phyloP scores from a whole-genome alignment of 2,329 filamentous ascomycete species.

The Albophoma yamanashiensis region DNA sequence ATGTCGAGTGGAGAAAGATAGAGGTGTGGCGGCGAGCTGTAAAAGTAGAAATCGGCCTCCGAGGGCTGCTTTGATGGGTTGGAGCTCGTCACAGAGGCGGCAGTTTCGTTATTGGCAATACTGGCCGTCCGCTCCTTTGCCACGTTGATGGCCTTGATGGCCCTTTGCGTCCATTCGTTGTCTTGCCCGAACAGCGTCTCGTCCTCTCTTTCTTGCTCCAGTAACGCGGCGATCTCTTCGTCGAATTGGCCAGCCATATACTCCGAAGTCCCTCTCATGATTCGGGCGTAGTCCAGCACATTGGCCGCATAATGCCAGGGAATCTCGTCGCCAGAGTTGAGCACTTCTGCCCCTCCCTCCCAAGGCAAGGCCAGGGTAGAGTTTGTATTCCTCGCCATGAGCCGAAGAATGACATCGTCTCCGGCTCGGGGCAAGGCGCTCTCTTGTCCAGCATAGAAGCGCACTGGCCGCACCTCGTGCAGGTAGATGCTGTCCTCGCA shows the following conservation, averaged over 20 bases:
- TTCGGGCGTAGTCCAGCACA: slow-evolving; percentile 84
- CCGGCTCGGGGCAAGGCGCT: slow-evolving; percentile 69
- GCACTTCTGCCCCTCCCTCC: slow-evolving; percentile 61
- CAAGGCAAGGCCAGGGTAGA: slow-evolving; percentile 82
- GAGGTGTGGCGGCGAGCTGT: slow-evolving; percentile 76
- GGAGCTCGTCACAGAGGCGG: slow-evolving; percentile 8
- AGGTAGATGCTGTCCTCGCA: slow-evolving; percentile 91
- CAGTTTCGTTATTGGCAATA: slow-evolving; percentile 19
- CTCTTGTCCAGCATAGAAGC: slow-evolving; percentile 87
- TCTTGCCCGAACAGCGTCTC: slow-evolving; percentile 87
- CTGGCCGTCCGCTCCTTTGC: slow-evolving; percentile 62
- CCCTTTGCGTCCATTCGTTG: slow-evolving; percentile 83
- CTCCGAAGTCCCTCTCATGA: slow-evolving; percentile 86
- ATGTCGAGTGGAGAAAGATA: slow-evolving; percentile 89
- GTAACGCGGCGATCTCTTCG: slow-evolving; percentile 63
- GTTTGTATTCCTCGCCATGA: slow-evolving; percentile 70
- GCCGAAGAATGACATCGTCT: slow-evolving; percentile 76
- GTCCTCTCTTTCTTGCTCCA: slow-evolving; percentile 74
- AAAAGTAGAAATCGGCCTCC: slow-evolving; percentile 66
- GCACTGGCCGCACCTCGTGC: slow-evolving; percentile 79
- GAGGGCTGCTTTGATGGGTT: slow-evolving; percentile 14
- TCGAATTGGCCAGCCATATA: slow-evolving; percentile 82
- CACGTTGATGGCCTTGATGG: slow-evolving; percentile 61
- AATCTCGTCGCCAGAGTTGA: slow-evolving; percentile 62
- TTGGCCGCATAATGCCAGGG: slow-evolving; percentile 95